phyloP scores from a whole-genome alignment of 1,284 basidiomycete species.

The Trametes sp. region DNA sequence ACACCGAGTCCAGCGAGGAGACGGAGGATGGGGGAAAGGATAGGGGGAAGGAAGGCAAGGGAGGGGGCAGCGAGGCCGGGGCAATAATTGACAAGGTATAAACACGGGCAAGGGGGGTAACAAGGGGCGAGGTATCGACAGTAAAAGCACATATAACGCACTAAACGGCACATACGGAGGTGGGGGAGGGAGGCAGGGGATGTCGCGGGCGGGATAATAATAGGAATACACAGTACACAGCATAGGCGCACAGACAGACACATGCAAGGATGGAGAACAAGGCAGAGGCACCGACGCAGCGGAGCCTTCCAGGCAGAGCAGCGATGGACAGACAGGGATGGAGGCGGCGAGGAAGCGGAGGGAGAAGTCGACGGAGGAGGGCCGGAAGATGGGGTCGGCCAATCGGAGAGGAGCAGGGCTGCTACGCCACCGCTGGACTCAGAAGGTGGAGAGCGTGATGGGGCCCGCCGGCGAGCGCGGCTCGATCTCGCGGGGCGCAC shows the following conservation, averaged over 20 bases:
- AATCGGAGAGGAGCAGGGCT: constrained; percentile 4
- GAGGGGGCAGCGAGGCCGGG: not conserved
- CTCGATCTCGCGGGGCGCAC: constrained; percentile 57
- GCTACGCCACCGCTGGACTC: constrained; percentile 28
- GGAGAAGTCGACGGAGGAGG: not conserved
- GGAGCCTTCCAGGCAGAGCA: constrained; percentile 12
- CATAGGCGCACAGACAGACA: constrained; percentile 27
- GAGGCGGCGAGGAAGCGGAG: not conserved
- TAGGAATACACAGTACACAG: constrained; percentile 29
- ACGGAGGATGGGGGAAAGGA: not conserved
- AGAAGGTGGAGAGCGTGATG: constrained; percentile 64
- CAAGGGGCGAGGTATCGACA: constrained; percentile 31
- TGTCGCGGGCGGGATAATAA: constrained; percentile 20
- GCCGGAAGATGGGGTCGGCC: not conserved
- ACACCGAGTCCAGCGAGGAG: constrained; percentile 2
- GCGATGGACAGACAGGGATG: not conserved
- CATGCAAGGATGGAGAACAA: constrained; percentile 16
- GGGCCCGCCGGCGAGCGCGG: constrained; percentile 44
- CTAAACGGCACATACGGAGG: constrained; percentile 21
- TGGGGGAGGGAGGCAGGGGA: constrained; percentile 2
- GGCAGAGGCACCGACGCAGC: not conserved
- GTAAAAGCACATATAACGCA: constrained; percentile 28
- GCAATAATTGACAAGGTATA: constrained; percentile 28
- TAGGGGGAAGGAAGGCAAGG: not conserved
- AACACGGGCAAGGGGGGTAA: constrained; percentile 30